Conservation (phyloP, 306 rosid species). For the Datisca glomerata region DNA sequence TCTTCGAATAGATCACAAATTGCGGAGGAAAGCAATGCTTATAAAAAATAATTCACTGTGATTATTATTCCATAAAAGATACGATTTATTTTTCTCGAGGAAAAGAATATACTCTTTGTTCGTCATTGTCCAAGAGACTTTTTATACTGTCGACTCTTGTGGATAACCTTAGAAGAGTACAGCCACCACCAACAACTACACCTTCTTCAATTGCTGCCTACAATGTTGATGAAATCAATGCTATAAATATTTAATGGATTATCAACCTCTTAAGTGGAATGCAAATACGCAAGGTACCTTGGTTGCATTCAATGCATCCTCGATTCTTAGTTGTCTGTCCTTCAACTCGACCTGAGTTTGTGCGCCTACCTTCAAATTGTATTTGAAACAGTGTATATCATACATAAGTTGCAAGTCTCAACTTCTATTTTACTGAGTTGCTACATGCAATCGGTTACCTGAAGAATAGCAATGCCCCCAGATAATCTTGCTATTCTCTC, state of each 20-base stretch:
- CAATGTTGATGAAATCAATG: too few relatives aligned
- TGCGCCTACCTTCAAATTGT: conserved; percentile 76
- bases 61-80: too few relatives aligned
- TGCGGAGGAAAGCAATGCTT: too few relatives aligned
- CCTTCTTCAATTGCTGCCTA: conserved; percentile 98
- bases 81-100: too few relatives aligned
- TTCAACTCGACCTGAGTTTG: conserved; percentile 86
- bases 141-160: conserved; percentile 58
- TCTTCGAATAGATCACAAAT: too few relatives aligned
- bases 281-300: conserved; percentile 61
- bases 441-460: conserved; percentile 29
- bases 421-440: conserved; percentile 3
- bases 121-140: conserved; percentile 59
- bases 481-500: conserved; percentile 89
- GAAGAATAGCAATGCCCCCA: conserved; percentile 80
- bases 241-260: too few relatives aligned
- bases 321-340: conserved; percentile 79
- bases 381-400: conserved; percentile 13
- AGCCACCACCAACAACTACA: conserved; percentile 93
- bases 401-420: conserved; percentile 6
- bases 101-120: conserved; percentile 54
- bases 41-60: too few relatives aligned
- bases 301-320: conserved; percentile 88
- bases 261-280: conserved; percentile 6
- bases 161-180: conserved; percentile 80